These are phyloP conservation scores for Botryobasidium botryosum DNA, from an alignment of 768 basidiomycete genomes.

Conservation along the genomic window DNA sequence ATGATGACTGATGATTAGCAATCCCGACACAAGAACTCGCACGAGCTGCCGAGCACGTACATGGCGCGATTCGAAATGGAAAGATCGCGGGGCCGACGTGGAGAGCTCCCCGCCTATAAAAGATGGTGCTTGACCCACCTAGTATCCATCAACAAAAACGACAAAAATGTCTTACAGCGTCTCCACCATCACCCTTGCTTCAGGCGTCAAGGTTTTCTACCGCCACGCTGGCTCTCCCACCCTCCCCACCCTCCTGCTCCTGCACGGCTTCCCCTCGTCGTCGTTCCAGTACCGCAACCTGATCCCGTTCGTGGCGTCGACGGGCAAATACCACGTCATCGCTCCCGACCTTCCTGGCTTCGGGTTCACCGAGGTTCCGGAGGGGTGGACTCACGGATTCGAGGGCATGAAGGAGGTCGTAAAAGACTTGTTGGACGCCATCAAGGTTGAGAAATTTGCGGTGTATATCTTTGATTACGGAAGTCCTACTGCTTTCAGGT, in stretches of 20 bases:
- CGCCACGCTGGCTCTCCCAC: background rate
- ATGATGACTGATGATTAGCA: too few species aligned
- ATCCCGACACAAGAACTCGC: too few species aligned
- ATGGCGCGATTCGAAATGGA: too few species aligned
- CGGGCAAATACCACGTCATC: constrained; percentile 28
- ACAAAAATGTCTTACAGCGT: too few species aligned
- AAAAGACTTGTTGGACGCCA: constrained; percentile 25
- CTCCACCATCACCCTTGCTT: too few species aligned
- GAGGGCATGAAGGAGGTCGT: constrained; percentile 25
- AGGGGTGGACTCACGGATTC: constrained; percentile 25
- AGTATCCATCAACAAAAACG: too few species aligned
- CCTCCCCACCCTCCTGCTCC: constrained; percentile 21
- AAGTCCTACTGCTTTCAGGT: constrained; percentile 16
- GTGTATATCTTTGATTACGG: constrained; percentile 38
- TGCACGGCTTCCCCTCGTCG: constrained; percentile 35
- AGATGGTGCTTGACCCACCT: too few species aligned
- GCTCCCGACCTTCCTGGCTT: constrained; percentile 38
- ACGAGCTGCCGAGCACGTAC: too few species aligned
- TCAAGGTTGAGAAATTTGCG: constrained; percentile 25
- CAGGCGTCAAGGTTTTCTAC: background rate
- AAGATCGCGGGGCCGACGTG: too few species aligned
- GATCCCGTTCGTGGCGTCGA: constrained; percentile 25
- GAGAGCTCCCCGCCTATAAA: too few species aligned
- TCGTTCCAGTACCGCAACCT: constrained; percentile 34
- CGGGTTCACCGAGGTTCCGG: constrained; percentile 30